Evolutionary conservation across 2,329 filamentous ascomycete species (phyloP).

Genomic region (Neobulgaria alba): DNA sequence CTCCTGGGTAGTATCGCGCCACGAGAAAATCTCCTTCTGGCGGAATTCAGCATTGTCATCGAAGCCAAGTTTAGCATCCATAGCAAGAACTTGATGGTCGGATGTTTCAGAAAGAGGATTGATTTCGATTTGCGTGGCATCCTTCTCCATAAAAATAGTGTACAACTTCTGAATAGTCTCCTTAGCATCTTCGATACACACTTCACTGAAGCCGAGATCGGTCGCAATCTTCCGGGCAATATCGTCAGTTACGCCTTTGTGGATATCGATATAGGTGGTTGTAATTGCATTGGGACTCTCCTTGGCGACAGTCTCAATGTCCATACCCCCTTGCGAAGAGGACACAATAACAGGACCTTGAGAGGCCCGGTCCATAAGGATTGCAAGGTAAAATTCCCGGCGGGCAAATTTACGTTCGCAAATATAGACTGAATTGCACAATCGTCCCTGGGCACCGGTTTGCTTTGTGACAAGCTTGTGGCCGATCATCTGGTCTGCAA

Average conservation of each 20-base stretch:
- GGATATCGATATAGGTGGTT: constrained; percentile 90
- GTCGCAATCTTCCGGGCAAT: constrained; percentile 83
- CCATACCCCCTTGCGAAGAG: constrained; percentile 97
- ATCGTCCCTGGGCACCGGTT: constrained; percentile 84
- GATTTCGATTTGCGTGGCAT: constrained; percentile 99
- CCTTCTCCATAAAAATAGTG: constrained; percentile 96
- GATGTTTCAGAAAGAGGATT: constrained; percentile 98
- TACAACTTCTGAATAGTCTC: constrained; percentile 98
- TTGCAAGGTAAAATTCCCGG: constrained; percentile 96
- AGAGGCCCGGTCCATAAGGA: constrained; percentile 92
- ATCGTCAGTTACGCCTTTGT: constrained; percentile 89
- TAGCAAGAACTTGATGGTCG: constrained; percentile 95
- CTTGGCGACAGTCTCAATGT: constrained; percentile 97
- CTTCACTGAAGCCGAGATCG: constrained; percentile 93
- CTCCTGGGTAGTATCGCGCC: constrained; percentile 92
- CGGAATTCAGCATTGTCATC: constrained; percentile 99
- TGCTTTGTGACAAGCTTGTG: constrained; percentile 99
- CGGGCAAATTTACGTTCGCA: constrained; percentile 99
- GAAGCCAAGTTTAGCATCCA: constrained; percentile 98
- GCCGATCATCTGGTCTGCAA: constrained; percentile 98
- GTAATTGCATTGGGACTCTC: constrained; percentile 93
- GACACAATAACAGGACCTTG: constrained; percentile 94
- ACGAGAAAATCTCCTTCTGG: constrained; percentile 91
- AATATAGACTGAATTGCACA: constrained; percentile 97
- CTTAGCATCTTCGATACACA: constrained; percentile 93